phyloP scores from a whole-genome alignment of 2,329 filamentous ascomycete genomes.

The Periconia macrospinosa region DNA sequence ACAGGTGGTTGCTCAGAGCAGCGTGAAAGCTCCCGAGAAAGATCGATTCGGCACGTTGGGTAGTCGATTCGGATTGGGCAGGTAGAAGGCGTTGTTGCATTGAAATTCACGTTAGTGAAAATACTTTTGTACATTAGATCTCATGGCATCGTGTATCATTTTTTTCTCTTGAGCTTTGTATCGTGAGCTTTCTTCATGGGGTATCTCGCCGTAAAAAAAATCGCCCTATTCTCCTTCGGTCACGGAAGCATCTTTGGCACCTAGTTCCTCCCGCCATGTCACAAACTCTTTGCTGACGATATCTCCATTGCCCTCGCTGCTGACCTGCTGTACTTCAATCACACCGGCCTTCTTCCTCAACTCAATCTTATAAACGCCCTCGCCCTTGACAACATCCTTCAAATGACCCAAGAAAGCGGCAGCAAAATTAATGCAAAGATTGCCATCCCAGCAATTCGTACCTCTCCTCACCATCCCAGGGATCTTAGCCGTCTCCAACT shows the following conservation, averaged over 20 bases:
- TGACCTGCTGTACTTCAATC: conserved; percentile 74
- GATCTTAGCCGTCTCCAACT: conserved; percentile 78
- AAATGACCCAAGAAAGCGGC: conserved; percentile 76
- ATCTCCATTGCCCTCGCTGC: conserved; percentile 71
- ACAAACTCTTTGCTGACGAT: conserved; percentile 79
- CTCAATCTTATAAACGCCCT: conserved; percentile 81
- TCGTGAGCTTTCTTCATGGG: not conserved
- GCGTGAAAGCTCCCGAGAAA: conserved; percentile 28
- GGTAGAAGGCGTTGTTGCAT: not conserved
- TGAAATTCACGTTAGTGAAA: not conserved
- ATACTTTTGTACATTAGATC: not conserved
- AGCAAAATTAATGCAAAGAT: conserved; percentile 91
- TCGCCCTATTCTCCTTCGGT: not conserved
- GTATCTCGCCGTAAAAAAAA: not conserved
- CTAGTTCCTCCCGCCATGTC: conserved; percentile 60
- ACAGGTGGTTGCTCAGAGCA: conserved; percentile 39
- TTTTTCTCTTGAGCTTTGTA: not conserved
- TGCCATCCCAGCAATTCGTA: conserved; percentile 80
- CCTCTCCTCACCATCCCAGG: conserved; percentile 74
- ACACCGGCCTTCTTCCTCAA: conserved; percentile 62
- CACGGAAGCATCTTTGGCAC: conserved; percentile 5
- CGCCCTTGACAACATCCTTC: conserved; percentile 61
- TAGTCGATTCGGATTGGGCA: conserved; percentile 34
- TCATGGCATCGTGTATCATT: conserved; percentile 3
- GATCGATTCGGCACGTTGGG: conserved; percentile 41